These are phyloP conservation scores for Sporisorium scitamineum DNA, from an alignment of 1,284 basidiomycete genomes.

Conservation along the genomic window DNA sequence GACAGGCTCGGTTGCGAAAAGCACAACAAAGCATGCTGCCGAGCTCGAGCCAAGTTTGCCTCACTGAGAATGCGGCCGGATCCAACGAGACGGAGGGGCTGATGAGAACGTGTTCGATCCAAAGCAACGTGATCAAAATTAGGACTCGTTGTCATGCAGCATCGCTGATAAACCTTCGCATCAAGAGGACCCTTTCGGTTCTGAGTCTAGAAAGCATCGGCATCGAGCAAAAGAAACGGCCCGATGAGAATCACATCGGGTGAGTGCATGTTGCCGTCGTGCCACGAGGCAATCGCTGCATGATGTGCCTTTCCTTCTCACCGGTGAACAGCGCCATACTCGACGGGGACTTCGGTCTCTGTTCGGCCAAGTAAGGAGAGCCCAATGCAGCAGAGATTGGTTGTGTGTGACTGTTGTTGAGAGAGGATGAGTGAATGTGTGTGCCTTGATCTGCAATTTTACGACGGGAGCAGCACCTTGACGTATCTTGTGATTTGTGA, in stretches of 20 bases:
- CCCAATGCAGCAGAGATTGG: neutral
- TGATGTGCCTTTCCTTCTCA: neutral
- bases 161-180: neutral
- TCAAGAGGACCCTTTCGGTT: slow-evolving; percentile 6
- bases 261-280: neutral
- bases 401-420: too few species aligned
- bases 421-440: too few species aligned
- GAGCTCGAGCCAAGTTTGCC: neutral
- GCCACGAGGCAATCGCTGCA: neutral
- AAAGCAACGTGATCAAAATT: slow-evolving; percentile 7
- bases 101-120: neutral
- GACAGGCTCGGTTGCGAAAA: slow-evolving; percentile 1
- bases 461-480: slow-evolving; percentile 16
- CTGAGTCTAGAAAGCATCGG: neutral
- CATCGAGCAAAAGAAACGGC: too few species aligned
- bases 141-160: neutral
- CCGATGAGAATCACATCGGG: neutral
- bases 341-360: neutral
- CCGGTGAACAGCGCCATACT: neutral
- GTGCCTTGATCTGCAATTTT: neutral
- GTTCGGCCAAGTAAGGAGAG: too few species aligned
- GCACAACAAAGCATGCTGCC: neutral
- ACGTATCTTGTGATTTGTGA: slow-evolving; percentile 15
- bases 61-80: neutral
- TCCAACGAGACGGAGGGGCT: neutral